These are phyloP conservation scores for Ophiostoma triangulosporum DNA, from an alignment of 2,329 filamentous ascomycete species.

Conservation along the genomic window DNA sequence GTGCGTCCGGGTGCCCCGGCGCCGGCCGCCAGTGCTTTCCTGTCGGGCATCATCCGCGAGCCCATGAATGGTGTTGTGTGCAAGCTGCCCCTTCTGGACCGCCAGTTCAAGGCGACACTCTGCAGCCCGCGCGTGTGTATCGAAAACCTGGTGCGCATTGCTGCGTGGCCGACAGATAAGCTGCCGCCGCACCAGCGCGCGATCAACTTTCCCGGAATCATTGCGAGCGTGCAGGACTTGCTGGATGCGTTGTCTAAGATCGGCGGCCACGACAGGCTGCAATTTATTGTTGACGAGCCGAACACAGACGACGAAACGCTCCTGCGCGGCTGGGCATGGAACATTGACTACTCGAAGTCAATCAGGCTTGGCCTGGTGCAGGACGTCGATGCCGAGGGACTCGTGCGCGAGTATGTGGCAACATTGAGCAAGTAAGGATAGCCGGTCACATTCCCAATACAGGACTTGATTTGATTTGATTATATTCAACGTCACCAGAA, in stretches of 20 bases:
- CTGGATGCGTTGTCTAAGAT: conserved; percentile 42
- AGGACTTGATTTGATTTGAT: too few species aligned
- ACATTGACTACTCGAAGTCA: conserved; percentile 39
- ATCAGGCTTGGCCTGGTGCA: conserved; percentile 36
- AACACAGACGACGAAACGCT: conserved; percentile 41
- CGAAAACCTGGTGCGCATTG: conserved; percentile 36
- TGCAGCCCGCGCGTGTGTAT: conserved; percentile 39
- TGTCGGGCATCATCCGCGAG: conserved; percentile 51
- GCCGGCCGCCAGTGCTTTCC: conserved; percentile 48
- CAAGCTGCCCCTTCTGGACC: conserved; percentile 36
- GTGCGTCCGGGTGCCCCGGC: conserved; percentile 47
- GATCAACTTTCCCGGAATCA: conserved; percentile 44
- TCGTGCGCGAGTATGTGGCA: conserved; percentile 43
- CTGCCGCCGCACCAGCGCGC: conserved; percentile 34
- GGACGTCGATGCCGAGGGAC: conserved; percentile 38
- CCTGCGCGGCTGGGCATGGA: conserved; percentile 45
- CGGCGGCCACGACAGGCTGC: conserved; percentile 40
- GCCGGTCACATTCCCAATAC: too few species aligned
- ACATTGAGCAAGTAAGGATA: conserved; percentile 17
- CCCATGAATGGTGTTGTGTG: conserved; percentile 41
- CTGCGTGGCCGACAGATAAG: conserved; percentile 25
- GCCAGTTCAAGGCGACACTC: conserved; percentile 38
- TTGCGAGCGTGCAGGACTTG: conserved; percentile 45
- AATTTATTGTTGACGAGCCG: conserved; percentile 38
- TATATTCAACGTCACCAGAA: too few species aligned